Percentiles rank a stretch among this genome's conserved stretches.
These are phyloP conservation scores for Pseudogymnoascus sp. DNA, from an alignment of 2,329 filamentous ascomycete genomes.

Conservation along the genomic window DNA sequence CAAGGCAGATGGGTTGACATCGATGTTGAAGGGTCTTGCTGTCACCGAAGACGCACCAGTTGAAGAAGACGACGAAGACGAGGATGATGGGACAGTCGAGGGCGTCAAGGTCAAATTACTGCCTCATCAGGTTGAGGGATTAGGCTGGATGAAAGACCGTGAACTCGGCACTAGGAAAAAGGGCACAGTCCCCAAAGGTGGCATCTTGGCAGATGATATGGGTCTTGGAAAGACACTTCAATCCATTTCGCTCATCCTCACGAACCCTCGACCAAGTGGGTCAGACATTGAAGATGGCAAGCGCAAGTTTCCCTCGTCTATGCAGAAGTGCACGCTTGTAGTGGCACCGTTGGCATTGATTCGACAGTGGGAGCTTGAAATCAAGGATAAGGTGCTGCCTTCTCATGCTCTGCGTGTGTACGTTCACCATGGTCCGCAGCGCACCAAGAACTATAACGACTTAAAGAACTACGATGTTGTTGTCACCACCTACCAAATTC, in stretches of 20 bases:
- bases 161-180: slow-evolving; percentile 80
- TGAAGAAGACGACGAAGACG: slow-evolving; percentile 40
- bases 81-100: slow-evolving; percentile 58
- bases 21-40: slow-evolving; percentile 31
- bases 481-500: slow-evolving; percentile 91
- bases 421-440: slow-evolving; percentile 81
- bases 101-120: slow-evolving; percentile 82
- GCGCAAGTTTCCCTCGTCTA: slow-evolving; percentile 58
- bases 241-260: slow-evolving; percentile 78
- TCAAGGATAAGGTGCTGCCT: slow-evolving; percentile 67
- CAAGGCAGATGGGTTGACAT: slow-evolving; percentile 25
- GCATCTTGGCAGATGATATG: slow-evolving; percentile 96
- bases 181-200: slow-evolving; percentile 66
- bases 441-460: slow-evolving; percentile 69
- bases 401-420: slow-evolving; percentile 68
- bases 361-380: slow-evolving; percentile 93
- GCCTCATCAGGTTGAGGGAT: slow-evolving; percentile 88
- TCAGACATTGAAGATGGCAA: slow-evolving; percentile 48
- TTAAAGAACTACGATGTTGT: slow-evolving; percentile 86
- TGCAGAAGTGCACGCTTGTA: slow-evolving; percentile 76
- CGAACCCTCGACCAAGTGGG: slow-evolving; percentile 63
- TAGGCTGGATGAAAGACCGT: slow-evolving; percentile 90
- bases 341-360: slow-evolving; percentile 90
- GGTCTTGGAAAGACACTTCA: slow-evolving; percentile 94
- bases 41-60: slow-evolving; percentile 39